Conservation (phyloP, 805 yeast genomes). For the Jamesozyma rosinii region DNA sequence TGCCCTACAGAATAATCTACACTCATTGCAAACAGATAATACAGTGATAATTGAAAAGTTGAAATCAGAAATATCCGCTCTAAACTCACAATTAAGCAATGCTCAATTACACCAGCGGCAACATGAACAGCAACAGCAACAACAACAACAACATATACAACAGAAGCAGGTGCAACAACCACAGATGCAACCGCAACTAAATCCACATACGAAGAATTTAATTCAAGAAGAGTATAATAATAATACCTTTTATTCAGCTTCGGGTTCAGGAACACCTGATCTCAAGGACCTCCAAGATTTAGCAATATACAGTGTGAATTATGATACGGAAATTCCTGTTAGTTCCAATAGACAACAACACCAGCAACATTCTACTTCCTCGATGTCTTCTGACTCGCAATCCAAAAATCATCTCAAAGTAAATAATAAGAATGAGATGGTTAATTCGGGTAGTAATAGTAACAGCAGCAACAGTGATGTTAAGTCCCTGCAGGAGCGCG, state of each 20-base stretch:
- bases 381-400: conserved; percentile 1
- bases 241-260: background rate
- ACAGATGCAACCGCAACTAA: background rate
- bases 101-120: conserved; percentile 1
- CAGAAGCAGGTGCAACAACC: background rate
- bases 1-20: conserved; percentile 1
- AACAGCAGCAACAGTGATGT: conserved; percentile 6
- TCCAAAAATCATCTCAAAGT: conserved; percentile 4
- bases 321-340: conserved; percentile 19
- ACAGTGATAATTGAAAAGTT: background rate
- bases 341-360: background rate
- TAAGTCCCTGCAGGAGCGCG: conserved; percentile 22
- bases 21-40: background rate
- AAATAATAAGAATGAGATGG: conserved; percentile 4
- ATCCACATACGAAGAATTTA: background rate
- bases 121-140: background rate
- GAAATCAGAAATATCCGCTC: conserved; percentile 2
- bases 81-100: background rate
- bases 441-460: conserved; percentile 1
- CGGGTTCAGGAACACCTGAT: conserved; percentile 25
- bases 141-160: background rate
- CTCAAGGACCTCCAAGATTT: conserved; percentile 28
- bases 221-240: background rate
- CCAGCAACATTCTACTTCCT: background rate
- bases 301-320: conserved; percentile 25